These are phyloP conservation scores for Termitomyces heimii DNA, from an alignment of 768 basidiomycete genomes.

Conservation along the genomic window DNA sequence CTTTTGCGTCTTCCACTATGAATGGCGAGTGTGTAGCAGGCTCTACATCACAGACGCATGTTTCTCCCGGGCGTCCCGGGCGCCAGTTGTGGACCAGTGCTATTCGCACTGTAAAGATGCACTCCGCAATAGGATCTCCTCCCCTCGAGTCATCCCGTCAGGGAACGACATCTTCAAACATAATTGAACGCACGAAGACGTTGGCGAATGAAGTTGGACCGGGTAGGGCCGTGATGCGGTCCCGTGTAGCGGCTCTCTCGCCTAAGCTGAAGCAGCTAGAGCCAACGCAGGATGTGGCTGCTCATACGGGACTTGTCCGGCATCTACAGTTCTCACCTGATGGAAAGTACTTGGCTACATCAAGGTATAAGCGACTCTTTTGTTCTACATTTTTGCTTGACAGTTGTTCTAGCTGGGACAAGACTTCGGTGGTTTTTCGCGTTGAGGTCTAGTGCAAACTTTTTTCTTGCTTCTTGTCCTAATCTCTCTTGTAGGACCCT, in stretches of 20 bases:
- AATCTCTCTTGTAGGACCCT: constrained; percentile 35
- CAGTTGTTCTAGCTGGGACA: constrained; percentile 51
- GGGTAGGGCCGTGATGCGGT: constrained; percentile 32
- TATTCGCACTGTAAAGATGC: constrained; percentile 36
- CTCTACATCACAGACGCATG: constrained; percentile 6
- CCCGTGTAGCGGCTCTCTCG: constrained; percentile 50
- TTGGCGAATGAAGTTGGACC: constrained; percentile 23
- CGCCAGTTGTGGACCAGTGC: constrained; percentile 41
- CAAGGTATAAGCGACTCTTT: constrained; percentile 37
- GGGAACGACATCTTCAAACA: constrained; percentile 27
- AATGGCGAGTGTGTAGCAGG: constrained; percentile 12
- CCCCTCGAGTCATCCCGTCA: constrained; percentile 23
- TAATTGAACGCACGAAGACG: constrained; percentile 21
- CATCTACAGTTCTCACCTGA: constrained; percentile 76
- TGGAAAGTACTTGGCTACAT: constrained; percentile 69
- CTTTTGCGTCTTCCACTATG: constrained; percentile 13
- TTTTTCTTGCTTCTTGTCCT: background rate
- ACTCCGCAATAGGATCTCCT: constrained; percentile 19
- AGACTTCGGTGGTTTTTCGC: constrained; percentile 61
- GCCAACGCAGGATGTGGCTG: constrained; percentile 53
- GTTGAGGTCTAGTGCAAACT: constrained; percentile 38
- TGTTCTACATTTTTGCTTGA: background rate
- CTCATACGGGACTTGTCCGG: constrained; percentile 62
- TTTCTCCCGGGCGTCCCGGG: constrained; percentile 28
- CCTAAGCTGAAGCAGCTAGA: constrained; percentile 50